Conservation (phyloP, 2,329 filamentous ascomycete species). For the Monilinia fructigena region DNA sequence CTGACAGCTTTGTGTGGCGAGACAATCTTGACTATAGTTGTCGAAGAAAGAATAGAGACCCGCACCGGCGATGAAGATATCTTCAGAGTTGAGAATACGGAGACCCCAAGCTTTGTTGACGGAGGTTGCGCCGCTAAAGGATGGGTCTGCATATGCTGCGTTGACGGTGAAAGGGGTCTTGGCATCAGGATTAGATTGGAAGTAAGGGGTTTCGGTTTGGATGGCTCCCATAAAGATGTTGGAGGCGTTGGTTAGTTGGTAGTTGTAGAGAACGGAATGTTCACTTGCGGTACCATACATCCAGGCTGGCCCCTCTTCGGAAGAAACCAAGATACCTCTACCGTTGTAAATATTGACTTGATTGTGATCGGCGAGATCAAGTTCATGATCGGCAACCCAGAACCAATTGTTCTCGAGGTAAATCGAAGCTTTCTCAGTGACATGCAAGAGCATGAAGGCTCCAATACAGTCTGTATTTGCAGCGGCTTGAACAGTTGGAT, state of each 20-base stretch:
- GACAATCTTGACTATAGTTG: constrained; percentile 73
- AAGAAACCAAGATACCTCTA: constrained; percentile 69
- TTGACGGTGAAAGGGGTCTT: constrained; percentile 62
- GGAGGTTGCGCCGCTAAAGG: constrained; percentile 53
- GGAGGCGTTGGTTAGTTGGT: constrained; percentile 74
- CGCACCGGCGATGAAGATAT: constrained; percentile 68
- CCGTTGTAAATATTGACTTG: constrained; percentile 88
- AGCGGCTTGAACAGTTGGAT: constrained; percentile 60
- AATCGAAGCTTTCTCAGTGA: constrained; percentile 60
- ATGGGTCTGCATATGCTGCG: constrained; percentile 61
- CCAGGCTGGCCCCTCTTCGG: constrained; percentile 71
- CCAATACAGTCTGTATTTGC: constrained; percentile 66
- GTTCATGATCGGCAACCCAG: constrained; percentile 88
- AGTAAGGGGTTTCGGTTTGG: constrained; percentile 88
- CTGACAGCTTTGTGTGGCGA: constrained; percentile 68
- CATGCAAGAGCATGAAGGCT: constrained; percentile 67
- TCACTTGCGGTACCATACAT: constrained; percentile 73
- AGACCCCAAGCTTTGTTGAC: constrained; percentile 73
- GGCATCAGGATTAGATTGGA: constrained; percentile 78
- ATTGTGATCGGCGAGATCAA: constrained; percentile 70
- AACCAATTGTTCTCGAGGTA: constrained; percentile 91
- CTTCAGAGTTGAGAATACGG: constrained; percentile 64
- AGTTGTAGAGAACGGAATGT: constrained; percentile 73
- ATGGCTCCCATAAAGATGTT: constrained; percentile 81
- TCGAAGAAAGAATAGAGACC: constrained; percentile 83